Base-by-base conservation (phyloP, 164 flowering plant species). In the Macadamia integrifolia region DNA sequence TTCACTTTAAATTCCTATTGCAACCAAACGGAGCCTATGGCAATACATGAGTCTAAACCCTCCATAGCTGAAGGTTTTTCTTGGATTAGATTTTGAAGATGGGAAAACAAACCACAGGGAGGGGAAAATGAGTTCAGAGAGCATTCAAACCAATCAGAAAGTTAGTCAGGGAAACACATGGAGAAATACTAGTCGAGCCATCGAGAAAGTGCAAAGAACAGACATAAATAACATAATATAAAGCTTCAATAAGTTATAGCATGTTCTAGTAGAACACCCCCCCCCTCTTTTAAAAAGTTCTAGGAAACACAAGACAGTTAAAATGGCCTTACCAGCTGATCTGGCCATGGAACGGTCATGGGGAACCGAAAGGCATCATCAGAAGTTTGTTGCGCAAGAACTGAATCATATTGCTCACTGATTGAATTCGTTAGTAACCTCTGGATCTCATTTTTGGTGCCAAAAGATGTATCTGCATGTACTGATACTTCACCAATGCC, bases 401-500 rank as follows among this genome's bases (percentile, higher is more conserved):
- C 29, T 46, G 23, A 77, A 44, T 71, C 69, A 76, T 70, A 69
- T 31, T 65, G 57, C 42, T 72, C 75, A 11, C 35, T 61, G 49
- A 52, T 42, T 60, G 48, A 32, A 62, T 58, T 60, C 56, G 52
- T 53, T 4, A 71, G 58, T 46, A 58, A 65, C 35, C 8, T 55
- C 32, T 65, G 64, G 3, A 53, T 71, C 52, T 61, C 68, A 53
- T 53, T 73, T 9, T 69, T 67, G 58, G 60, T 28, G 40, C 67
- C 58, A 59, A 68, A 29, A 40, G 66, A 32, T 2, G 64, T 43
- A 1, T 70, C 74, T 70, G 60, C 74, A 69, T 66, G 66, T 9
- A 12, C 57, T 62, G 66, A 50, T 75, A 69, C 74, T 60, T 75
- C 82, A 66, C 31, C 72, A 72, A 64, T 62, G n/a, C 69, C 75